These are phyloP conservation scores for Diplocarpon mali DNA, from an alignment of 2,329 filamentous ascomycete species.

Conservation along the genomic window DNA sequence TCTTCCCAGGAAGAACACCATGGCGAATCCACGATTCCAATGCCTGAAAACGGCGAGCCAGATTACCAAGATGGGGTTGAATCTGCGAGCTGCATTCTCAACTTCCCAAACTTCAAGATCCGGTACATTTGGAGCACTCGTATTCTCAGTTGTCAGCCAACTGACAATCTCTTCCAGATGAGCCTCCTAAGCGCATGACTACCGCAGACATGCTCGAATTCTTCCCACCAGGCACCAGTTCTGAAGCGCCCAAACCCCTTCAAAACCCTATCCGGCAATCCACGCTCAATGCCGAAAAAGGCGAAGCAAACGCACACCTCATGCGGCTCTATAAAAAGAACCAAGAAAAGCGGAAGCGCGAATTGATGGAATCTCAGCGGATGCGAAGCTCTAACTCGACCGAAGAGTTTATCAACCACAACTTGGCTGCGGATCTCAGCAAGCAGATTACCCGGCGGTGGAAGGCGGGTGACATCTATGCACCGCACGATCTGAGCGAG, in stretches of 20 bases:
- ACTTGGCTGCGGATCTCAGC: conserved; percentile 37
- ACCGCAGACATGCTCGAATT: conserved; percentile 4
- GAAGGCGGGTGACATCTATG: conserved; percentile 73
- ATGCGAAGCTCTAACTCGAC: not conserved
- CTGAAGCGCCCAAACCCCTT: not conserved
- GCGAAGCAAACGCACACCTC: not conserved
- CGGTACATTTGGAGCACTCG: conserved; percentile 14
- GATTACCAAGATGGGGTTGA: conserved; percentile 6
- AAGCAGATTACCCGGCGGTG: conserved; percentile 60
- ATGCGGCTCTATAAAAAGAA: not conserved
- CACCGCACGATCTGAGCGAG: conserved; percentile 74
- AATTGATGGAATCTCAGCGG: not conserved
- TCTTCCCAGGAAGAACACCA: conserved; percentile 5
- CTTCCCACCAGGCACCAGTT: conserved; percentile 2
- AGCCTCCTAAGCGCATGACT: conserved; percentile 1
- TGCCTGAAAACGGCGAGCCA: conserved; percentile 20
- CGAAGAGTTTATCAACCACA: conserved; percentile 1
- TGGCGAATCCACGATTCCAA: conserved; percentile 24
- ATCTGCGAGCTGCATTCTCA: conserved; percentile 19
- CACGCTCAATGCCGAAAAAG: too few relatives aligned
- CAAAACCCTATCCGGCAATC: conserved; percentile 1
- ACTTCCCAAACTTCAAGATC: conserved; percentile 16
- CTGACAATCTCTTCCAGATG: not conserved
- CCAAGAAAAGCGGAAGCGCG: not conserved
- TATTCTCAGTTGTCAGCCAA: too few relatives aligned